Base-by-base conservation (phyloP, 2,329 filamentous ascomycete genomes). In the Epichloe coenophiala region DNA sequence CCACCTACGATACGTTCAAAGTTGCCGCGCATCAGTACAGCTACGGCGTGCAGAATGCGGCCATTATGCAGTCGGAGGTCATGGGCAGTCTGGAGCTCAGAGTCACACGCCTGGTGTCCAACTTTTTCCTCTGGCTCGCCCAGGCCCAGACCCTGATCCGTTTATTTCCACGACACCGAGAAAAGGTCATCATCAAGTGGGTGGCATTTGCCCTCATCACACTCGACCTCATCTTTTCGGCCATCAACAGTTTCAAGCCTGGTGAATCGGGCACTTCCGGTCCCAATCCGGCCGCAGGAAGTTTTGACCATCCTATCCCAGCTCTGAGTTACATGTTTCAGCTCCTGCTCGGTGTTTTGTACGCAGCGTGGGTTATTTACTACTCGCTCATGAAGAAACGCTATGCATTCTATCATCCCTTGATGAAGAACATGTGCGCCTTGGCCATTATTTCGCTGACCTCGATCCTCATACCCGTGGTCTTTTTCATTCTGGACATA, bases 181-280 rank as follows among this genome's bases (percentile, higher is more conserved):
- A 98, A 69, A 97, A 97, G 69, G 83, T 97, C 48, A 87, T 97
- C 57, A 98, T 98, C 70, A 97, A 97, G 70, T 98, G 91, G 91
- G 88, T 91, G 15, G 93, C 91, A 1, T 96, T 97, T 63, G 89
- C 86, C 3, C 78, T 98, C 51, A 96, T 98, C 61, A 80, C 88
- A 0, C 76, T 96, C 53, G 91, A 97, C 63, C 83, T 91, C 42
- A 81, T 90, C 11, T 98, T 98, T 66, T 90, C 86, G 61, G 88
- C 86, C 45, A 77, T 97, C 52, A 94, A 96, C 71, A 93, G 86
- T 60, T 97, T 97, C 61, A 64, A 73, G 48, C 80, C 68, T 21
- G 72, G 70, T 33, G 74, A 49, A 39, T 42, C 51, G 17, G 46
- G 77, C 47, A 76, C 71, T 6, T 39, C 47, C 51, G 71, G 70